Evolutionary conservation across 805 yeast species (phyloP), one percentile per base, ranked within the genome.

Genomic region (Yarrowia sp.): DNA sequence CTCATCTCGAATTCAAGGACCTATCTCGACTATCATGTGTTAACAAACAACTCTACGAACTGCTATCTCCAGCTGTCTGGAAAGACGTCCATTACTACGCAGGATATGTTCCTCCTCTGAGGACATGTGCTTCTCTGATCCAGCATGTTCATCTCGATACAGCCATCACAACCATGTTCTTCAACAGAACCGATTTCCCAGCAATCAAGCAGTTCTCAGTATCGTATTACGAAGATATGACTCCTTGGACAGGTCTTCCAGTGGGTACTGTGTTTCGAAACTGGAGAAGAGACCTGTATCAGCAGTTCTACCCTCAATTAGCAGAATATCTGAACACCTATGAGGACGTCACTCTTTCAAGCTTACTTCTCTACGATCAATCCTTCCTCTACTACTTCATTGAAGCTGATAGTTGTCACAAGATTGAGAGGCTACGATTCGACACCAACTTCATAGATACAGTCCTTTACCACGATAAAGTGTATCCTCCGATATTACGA

Each of bases 131-230:
- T 10, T n/a, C 22, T 26, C 15, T 56, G 36, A 56, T 56, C 48
- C 43, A 56, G 32, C 63, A 56, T 42, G 63, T 56, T 5, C 48
- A 41, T 26, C 40, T 56, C 48, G 63, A 56, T 38, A 26, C 48
- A 7, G 63, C 63, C 5, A 41, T 56, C 10, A 41, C 63, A 12
- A 56, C 63, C n/a, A 56, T 56, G 63, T 56, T 56, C 38, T 56
- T 56, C 32, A 26, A 56, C 48, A 38, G 63, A 10, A n/a, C 7
- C 0, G 40, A 22, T 3, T 56, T 56, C 22, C 63, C 63, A 5
- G 26, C 63, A 16, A 56, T 56, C 40, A 41, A 56, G 9, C 26
- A n/a, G 19, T 56, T 56, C 14, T 41, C 63, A 2, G 63, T 56
- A 8, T 56, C 63, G n/a, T 56, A 41, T 36, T 56, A 56, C 38